These are phyloP conservation scores for Phytophthora melonis DNA, from an alignment of 352 stramenopile species.

Conservation along the genomic window DNA sequence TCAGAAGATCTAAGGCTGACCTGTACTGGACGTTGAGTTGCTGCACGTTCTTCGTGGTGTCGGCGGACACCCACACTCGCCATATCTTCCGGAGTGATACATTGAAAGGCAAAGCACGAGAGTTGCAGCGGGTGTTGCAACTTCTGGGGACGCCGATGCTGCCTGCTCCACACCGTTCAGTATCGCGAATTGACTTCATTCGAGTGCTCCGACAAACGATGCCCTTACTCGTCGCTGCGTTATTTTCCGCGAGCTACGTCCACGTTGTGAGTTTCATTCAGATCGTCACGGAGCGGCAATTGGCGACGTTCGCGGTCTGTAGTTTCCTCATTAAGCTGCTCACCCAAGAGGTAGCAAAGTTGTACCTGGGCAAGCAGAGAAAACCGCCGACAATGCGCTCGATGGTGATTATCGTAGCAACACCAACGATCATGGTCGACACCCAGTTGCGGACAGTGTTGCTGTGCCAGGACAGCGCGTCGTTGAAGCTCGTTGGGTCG, in stretches of 20 bases:
- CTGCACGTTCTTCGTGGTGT: constrained; percentile 25
- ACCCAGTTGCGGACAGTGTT: constrained; percentile 29
- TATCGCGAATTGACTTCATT: not conserved
- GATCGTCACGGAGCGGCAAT: not conserved
- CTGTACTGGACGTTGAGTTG: constrained; percentile 25
- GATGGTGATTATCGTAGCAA: constrained; percentile 16
- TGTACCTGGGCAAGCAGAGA: not conserved
- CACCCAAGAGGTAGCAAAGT: not conserved
- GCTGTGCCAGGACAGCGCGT: constrained; percentile 20
- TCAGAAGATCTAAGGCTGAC: constrained; percentile 15
- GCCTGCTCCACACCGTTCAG: not conserved
- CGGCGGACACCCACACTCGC: constrained; percentile 14
- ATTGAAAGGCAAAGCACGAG: constrained; percentile 11
- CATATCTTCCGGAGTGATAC: constrained; percentile 28
- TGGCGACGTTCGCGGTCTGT: not conserved
- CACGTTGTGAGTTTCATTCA: not conserved
- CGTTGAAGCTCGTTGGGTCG: constrained; percentile 24
- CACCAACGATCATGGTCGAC: constrained; percentile 34
- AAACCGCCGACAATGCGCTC: not conserved
- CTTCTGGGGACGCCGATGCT: not conserved
- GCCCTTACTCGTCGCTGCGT: not conserved
- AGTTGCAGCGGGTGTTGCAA: constrained; percentile 9
- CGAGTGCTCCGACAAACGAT: not conserved
- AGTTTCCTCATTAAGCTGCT: not conserved
- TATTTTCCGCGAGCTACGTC: not conserved